These are phyloP conservation scores for Quercus agrifolia DNA, from an alignment of 306 rosid species.

Conservation along the genomic window DNA sequence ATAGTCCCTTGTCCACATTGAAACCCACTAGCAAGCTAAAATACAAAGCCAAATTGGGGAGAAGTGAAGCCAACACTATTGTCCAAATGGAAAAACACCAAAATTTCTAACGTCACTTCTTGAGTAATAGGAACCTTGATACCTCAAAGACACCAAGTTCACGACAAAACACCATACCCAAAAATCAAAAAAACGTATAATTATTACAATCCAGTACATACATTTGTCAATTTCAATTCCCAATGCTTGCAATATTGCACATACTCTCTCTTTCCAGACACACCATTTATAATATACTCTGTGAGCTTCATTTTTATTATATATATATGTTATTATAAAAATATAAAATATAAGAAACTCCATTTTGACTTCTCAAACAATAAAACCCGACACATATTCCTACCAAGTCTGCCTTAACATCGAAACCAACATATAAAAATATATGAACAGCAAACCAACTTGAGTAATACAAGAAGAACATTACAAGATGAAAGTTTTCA, in stretches of 20 bases:
- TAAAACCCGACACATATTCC: conserved; percentile 86
- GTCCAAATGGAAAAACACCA: conserved; percentile 12
- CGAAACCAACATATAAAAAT: conserved; percentile 6
- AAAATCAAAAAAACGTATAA: conserved; percentile 18
- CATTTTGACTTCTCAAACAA: conserved; percentile 64
- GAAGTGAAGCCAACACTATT: conserved; percentile 11
- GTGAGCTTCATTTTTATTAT: too few species aligned
- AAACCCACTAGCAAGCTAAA: conserved; percentile 26
- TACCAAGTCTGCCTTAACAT: conserved; percentile 48
- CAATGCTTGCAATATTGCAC: conserved; percentile 7
- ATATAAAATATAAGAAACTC: background rate
- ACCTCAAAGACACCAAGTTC: conserved; percentile 38
- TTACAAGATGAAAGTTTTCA: conserved; percentile 41
- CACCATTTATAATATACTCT: too few species aligned
- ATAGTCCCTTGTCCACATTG: conserved; percentile 26
- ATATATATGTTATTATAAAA: background rate
- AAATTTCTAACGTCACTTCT: conserved; percentile 31
- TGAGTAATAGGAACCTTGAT: conserved; percentile 33
- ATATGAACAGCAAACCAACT: background rate
- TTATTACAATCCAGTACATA: background rate
- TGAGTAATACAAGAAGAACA: conserved; percentile 18
- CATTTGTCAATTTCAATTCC: conserved; percentile 27
- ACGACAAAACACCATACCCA: conserved; percentile 43
- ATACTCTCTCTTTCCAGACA: background rate
- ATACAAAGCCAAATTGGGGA: conserved; percentile 39